Evolutionary conservation across 352 stramenopile genomes (phyloP).

Genomic region (Phytophthora megakarya): DNA sequence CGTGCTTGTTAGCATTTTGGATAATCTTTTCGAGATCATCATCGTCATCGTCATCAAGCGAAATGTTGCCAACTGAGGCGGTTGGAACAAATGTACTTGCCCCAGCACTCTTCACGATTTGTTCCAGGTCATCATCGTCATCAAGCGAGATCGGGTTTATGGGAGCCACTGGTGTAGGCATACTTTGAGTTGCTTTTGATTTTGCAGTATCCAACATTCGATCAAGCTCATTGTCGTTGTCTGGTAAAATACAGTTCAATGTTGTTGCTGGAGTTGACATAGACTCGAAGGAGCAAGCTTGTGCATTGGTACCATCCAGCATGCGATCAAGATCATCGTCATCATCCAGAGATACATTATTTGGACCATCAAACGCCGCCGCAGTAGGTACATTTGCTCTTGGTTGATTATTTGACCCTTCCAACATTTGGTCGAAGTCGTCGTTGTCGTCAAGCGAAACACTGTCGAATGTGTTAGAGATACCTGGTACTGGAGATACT

Average conservation of each 20-base stretch:
- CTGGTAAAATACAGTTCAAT: neutral
- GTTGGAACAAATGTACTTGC: slow-evolving; percentile 2
- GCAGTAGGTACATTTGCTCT: slow-evolving; percentile 2
- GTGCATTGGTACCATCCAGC: neutral
- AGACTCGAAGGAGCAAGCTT: neutral
- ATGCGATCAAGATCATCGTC: slow-evolving; percentile 17
- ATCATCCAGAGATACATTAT: neutral
- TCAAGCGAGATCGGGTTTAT: slow-evolving; percentile 21
- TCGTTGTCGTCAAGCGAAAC: slow-evolving; percentile 49
- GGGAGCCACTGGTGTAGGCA: neutral
- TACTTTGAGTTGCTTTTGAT: neutral
- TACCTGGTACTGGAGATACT: neutral
- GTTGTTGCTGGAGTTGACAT: neutral
- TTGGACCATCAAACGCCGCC: neutral
- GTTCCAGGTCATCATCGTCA: slow-evolving; percentile 31
- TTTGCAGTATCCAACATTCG: slow-evolving; percentile 13
- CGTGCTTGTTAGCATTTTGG: slow-evolving; percentile 54
- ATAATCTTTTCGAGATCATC: slow-evolving; percentile 67
- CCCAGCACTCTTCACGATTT: slow-evolving; percentile 21
- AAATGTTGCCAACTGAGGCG: slow-evolving; percentile 25
- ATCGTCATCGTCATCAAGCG: slow-evolving; percentile 58
- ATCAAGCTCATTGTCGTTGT: slow-evolving; percentile 32
- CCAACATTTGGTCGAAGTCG: slow-evolving; percentile 28
- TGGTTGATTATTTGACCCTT: slow-evolving; percentile 3
- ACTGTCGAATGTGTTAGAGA: slow-evolving; percentile 10